Percentiles rank a stretch among this genome's conserved stretches.
phyloP scores from a whole-genome alignment of 164 flowering plant genomes.

The Protea cynaroides region DNA sequence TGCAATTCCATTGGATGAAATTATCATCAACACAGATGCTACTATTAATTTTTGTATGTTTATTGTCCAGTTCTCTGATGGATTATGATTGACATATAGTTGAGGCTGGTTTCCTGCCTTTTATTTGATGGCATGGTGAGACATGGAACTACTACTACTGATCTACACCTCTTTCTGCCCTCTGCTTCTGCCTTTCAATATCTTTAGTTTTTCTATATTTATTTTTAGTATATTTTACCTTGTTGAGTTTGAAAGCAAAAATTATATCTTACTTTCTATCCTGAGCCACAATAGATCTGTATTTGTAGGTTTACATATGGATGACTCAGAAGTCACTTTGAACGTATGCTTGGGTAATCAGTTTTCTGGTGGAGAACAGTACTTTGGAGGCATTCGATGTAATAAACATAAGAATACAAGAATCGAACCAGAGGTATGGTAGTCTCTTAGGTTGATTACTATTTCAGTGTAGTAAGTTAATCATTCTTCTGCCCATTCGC shows the following conservation, averaged over 20 bases:
- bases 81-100: too few species aligned
- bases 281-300: conserved; percentile 13
- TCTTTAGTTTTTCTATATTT: too few species aligned
- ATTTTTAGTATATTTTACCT: too few species aligned
- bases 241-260: background rate
- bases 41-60: too few species aligned
- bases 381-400: conserved; percentile 87
- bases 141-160: too few species aligned
- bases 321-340: conserved; percentile 95
- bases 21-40: too few species aligned
- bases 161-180: too few species aligned
- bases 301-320: conserved; percentile 88
- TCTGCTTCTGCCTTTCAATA: too few species aligned
- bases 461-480: background rate
- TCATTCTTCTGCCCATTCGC: background rate
- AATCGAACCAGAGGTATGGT: conserved; percentile 62
- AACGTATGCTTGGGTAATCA: conserved; percentile 91
- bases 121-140: too few species aligned
- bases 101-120: too few species aligned
- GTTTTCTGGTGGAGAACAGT: conserved; percentile 86
- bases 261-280: background rate
- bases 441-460: conserved; percentile 1
- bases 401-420: conserved; percentile 88
- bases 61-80: too few species aligned
- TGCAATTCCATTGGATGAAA: too few species aligned